Conservation (phyloP, 352 stramenopile genomes). For the Phytopythium montanum region DNA sequence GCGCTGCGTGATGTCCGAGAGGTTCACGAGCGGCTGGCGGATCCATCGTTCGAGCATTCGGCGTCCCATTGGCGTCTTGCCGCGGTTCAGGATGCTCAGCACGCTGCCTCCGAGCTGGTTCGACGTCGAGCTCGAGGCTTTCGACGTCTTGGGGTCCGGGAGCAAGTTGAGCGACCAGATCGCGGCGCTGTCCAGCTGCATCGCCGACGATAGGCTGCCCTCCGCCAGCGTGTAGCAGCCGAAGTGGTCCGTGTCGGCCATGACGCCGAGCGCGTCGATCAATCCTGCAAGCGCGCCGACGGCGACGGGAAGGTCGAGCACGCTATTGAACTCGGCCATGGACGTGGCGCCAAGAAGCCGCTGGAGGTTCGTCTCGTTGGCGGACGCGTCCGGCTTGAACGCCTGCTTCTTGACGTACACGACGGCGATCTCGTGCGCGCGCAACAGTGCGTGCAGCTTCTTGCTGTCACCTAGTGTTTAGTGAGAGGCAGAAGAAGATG, state of each 20-base stretch:
- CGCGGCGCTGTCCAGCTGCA: conserved; percentile 92
- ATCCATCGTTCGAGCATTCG: conserved; percentile 96
- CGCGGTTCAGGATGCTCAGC: conserved; percentile 93
- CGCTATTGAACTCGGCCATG: conserved; percentile 58
- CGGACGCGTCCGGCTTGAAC: conserved; percentile 33
- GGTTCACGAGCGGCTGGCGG: conserved; percentile 92
- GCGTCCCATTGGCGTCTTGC: conserved; percentile 93
- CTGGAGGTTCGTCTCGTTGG: conserved; percentile 60
- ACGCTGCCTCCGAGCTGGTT: conserved; percentile 76
- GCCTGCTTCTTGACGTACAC: conserved; percentile 69
- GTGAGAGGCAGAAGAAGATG: not conserved
- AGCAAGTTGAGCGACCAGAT: conserved; percentile 92
- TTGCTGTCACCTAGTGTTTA: conserved; percentile 56
- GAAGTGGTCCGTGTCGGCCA: conserved; percentile 63
- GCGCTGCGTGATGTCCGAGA: conserved; percentile 79
- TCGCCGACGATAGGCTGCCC: conserved; percentile 78
- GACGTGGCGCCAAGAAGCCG: conserved; percentile 51
- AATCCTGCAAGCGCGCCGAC: conserved; percentile 67
- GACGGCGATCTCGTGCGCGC: conserved; percentile 53
- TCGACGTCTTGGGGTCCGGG: conserved; percentile 58
- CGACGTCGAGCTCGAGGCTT: conserved; percentile 20
- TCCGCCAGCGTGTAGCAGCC: conserved; percentile 64
- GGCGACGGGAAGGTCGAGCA: conserved; percentile 64
- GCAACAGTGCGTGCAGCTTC: conserved; percentile 73
- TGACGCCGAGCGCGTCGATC: conserved; percentile 63